phyloP scores from a whole-genome alignment of 306 rosid genomes.

The Sindora glabra region DNA sequence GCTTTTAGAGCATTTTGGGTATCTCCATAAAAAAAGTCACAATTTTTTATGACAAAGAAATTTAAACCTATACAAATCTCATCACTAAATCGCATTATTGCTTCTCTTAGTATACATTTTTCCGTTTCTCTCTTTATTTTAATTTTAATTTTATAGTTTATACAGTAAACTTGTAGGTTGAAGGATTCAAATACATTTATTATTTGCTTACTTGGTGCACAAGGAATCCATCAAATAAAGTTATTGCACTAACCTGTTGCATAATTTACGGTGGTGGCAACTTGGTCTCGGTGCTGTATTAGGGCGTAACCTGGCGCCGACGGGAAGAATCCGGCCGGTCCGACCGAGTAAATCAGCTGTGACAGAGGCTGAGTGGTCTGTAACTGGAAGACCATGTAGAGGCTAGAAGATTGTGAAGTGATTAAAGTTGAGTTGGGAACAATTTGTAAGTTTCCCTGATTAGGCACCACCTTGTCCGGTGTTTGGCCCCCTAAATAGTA shows the following conservation, averaged over 20 bases:
- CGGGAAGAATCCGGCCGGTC: conserved; percentile 42
- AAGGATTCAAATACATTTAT: no score
- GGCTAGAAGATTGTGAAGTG: conserved; percentile 34
- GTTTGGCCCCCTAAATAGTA: conserved; percentile 49
- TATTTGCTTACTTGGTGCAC: no score
- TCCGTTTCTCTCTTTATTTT: no score
- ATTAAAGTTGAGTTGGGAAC: conserved; percentile 36
- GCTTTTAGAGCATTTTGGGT: no score
- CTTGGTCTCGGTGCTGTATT: conserved; percentile 36
- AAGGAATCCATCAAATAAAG: no score
- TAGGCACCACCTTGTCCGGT: conserved; percentile 34
- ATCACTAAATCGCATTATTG: no score
- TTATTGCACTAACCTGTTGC: conserved; percentile 44
- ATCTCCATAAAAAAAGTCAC: no score
- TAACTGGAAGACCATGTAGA: conserved; percentile 52
- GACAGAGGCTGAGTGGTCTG: conserved; percentile 28
- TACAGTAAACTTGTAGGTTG: no score
- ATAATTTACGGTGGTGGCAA: conserved; percentile 40
- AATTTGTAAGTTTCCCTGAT: conserved; percentile 41
- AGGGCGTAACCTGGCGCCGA: conserved; percentile 37
- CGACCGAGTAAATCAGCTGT: conserved; percentile 40
- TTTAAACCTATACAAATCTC: no score
- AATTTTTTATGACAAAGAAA: no score
- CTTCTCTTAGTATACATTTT: no score
- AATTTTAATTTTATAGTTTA: no score